Evolutionary conservation across 805 yeast species (phyloP), one percentile per base, ranked within the genome.

Genomic region (Saturnispora dispora): DNA sequence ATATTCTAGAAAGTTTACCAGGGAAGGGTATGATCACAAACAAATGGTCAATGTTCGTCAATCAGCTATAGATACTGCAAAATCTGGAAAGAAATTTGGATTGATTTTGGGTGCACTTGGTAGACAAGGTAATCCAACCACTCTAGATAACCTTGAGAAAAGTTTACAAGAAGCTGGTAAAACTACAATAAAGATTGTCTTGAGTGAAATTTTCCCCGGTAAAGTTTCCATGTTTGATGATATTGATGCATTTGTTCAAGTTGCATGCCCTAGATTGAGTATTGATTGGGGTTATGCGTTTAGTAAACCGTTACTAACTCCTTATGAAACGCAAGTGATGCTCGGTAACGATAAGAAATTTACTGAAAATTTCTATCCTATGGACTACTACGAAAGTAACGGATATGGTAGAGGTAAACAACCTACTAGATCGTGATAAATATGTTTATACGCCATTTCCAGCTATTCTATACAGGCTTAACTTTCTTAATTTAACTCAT

Each of bases 221-320:
- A 93, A 93, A 60, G 71, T 93, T 36, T 83, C 96, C 10, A 84
- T 86, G 83, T 93, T 93, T 67, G 90, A 88, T 60, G 93, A 88
- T 60, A 79, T 91, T 17, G 99, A 93, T 67, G 95, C 90, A 2
- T 93, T 93, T 74, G 86, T 93, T 13, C 99, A 93, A 67, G 96
- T 93, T 3, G 99, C 99, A 0, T 93, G 99, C 64, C 99, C 99
- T 0, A 74, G 99, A 60, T 71, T 93, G 45, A 88, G 96, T 2
- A 91, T 93, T 41, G 99, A 93, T 66, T 93, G 99, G 99, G 99
- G 99, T 0, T 93, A 93, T 65, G 99, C 99, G 0, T 93, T 93
- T 63, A 81, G 82, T 53, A 86, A 85, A 62, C 99, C 99, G 0
- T 70, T 93, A 42, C 69, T 93, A 52, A 91, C 99, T 0, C 99